These are phyloP conservation scores for Pseudogymnoascus sp. DNA, from an alignment of 2,329 filamentous ascomycete species.

Conservation along the genomic window DNA sequence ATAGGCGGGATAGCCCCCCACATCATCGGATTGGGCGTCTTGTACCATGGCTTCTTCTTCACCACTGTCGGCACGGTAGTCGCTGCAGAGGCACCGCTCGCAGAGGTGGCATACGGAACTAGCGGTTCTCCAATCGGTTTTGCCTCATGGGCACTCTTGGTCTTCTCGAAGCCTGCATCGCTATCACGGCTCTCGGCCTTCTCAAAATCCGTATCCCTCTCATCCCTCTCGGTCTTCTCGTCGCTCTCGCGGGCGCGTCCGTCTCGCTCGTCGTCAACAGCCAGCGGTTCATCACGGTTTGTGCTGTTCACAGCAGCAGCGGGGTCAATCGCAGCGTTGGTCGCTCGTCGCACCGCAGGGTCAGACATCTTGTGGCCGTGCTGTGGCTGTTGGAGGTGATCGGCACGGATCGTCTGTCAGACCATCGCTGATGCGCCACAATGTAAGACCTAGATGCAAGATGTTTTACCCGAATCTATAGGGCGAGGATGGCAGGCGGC, in stretches of 20 bases:
- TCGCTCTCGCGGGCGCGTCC: constrained; percentile 18
- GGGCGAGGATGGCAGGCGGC: background rate
- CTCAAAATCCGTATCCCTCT: constrained; percentile 18
- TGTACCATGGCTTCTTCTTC: constrained; percentile 54
- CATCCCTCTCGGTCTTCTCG: constrained; percentile 23
- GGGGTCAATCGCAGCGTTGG: constrained; percentile 10
- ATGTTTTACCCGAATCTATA: background rate
- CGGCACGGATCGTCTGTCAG: background rate
- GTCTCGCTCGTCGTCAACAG: constrained; percentile 17
- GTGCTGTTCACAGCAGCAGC: constrained; percentile 13
- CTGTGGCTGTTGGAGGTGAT: background rate
- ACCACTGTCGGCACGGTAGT: background rate
- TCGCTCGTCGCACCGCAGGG: background rate
- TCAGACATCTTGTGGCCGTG: background rate
- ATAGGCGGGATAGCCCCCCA: constrained; percentile 52
- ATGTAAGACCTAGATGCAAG: background rate
- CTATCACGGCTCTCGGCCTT: constrained; percentile 18
- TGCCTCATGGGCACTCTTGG: background rate
- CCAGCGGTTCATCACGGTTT: constrained; percentile 16
- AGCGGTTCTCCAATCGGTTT: background rate
- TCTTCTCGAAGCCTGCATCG: constrained; percentile 12
- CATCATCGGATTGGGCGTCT: constrained; percentile 52
- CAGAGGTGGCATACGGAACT: background rate
- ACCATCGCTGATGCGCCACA: background rate
- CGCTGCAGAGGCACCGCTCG: background rate